Evolutionary conservation across 75 land plant genomes (phyloP).

Genomic region (Adiantum capillusveneris): DNA sequence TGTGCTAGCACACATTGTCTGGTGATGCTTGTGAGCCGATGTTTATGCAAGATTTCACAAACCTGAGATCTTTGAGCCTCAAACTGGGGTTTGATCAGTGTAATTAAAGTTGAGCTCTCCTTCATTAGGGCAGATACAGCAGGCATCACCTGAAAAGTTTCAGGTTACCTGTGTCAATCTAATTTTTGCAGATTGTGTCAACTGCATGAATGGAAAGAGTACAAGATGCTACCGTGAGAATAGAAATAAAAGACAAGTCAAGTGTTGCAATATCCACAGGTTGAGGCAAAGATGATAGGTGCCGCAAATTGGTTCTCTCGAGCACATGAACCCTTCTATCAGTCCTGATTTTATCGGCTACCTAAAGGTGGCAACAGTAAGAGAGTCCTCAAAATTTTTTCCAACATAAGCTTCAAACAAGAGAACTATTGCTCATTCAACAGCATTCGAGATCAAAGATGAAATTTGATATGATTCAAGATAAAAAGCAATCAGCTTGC

Average conservation of each 20-base stretch:
- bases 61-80: conserved; percentile 94
- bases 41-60: too few relatives aligned
- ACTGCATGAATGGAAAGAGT: background rate
- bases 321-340: conserved; percentile 73
- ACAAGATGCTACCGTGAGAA: conserved; percentile 52
- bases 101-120: conserved; percentile 58
- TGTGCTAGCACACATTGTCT: too few relatives aligned
- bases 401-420: too few relatives aligned
- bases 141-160: conserved; percentile 71
- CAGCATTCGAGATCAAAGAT: too few relatives aligned
- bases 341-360: conserved; percentile 85
- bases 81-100: conserved; percentile 93
- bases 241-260: conserved; percentile 91
- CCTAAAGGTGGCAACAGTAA: conserved; percentile 27
- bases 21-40: too few relatives aligned
- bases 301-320: conserved; percentile 88
- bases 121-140: conserved; percentile 90
- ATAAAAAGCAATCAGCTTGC: too few relatives aligned
- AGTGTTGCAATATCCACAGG: conserved; percentile 86
- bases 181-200: too few relatives aligned
- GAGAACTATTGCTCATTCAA: too few relatives aligned
- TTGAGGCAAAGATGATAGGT: conserved; percentile 72
- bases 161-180: background rate
- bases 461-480: too few relatives aligned
- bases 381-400: background rate